These are phyloP conservation scores for Zalaria obscura DNA, from an alignment of 2,329 filamentous ascomycete species.

Conservation along the genomic window DNA sequence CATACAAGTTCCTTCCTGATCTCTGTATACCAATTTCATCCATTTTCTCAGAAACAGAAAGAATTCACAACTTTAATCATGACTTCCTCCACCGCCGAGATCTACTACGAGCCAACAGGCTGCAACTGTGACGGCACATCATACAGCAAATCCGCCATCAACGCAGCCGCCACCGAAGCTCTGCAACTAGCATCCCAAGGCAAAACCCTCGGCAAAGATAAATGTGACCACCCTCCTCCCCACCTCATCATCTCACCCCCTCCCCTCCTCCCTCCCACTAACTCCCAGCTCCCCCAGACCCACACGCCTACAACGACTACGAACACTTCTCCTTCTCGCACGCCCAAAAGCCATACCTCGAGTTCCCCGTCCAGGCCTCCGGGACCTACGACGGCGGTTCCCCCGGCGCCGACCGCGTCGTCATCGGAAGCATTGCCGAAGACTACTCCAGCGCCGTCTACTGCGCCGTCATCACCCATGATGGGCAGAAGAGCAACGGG, in stretches of 20 bases:
- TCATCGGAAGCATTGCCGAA: conserved; percentile 15
- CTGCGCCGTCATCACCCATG: conserved; percentile 17
- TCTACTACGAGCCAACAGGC: conserved; percentile 6
- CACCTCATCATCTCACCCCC: background rate
- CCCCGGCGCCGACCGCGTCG: conserved; percentile 18
- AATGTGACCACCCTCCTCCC: background rate
- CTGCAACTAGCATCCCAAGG: conserved; percentile 12
- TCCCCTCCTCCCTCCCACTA: background rate
- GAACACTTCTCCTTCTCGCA: conserved; percentile 18
- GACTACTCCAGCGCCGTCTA: conserved; percentile 16
- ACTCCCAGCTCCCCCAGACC: conserved; percentile 6
- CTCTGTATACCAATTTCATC: background rate
- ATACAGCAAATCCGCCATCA: conserved; percentile 13
- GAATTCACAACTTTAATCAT: background rate
- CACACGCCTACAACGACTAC: conserved; percentile 20
- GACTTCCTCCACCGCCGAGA: background rate
- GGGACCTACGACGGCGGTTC: conserved; percentile 10
- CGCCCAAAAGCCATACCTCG: conserved; percentile 16
- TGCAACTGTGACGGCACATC: conserved; percentile 7
- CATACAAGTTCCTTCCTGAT: background rate
- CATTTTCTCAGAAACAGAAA: background rate
- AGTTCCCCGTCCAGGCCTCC: conserved; percentile 17
- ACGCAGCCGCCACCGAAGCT: conserved; percentile 12
- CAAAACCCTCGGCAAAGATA: conserved; percentile 6
- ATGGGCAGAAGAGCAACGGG: conserved; percentile 14